Conservation (phyloP, 2,329 filamentous ascomycete genomes). For the Acephala macrosclerotiorum region DNA sequence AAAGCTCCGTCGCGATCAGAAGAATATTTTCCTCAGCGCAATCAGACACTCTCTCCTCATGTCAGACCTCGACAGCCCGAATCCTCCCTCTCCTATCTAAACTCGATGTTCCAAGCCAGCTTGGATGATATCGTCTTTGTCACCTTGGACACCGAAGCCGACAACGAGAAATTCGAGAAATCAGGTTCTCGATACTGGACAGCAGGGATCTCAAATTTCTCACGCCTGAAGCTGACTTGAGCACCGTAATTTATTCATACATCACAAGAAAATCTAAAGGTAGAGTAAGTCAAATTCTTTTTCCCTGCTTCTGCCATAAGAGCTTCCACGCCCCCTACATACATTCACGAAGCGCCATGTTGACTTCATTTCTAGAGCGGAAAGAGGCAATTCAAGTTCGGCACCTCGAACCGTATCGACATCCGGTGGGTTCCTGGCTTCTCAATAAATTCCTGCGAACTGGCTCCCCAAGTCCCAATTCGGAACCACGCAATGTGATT, state of each 20-base stretch:
- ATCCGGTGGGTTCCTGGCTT: background rate
- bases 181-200: background rate
- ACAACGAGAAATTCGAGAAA: background rate
- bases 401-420: background rate
- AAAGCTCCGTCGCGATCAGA: background rate
- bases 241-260: background rate
- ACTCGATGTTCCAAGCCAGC: too few relatives aligned
- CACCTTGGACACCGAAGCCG: background rate
- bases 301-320: too few relatives aligned
- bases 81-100: background rate
- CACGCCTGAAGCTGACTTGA: background rate
- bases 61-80: background rate
- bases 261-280: background rate
- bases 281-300: background rate
- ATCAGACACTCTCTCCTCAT: background rate
- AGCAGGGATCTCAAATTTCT: background rate
- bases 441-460: background rate
- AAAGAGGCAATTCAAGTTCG: background rate
- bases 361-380: background rate
- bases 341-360: too few relatives aligned
- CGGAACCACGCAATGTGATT: background rate
- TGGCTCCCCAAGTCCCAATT: background rate
- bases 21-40: background rate
- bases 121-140: background rate
- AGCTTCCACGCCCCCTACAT: too few relatives aligned